These are phyloP conservation scores for Puccinellia tenuiflora DNA, from an alignment of 176 grass and related monocot genomes.

Conservation along the genomic window DNA sequence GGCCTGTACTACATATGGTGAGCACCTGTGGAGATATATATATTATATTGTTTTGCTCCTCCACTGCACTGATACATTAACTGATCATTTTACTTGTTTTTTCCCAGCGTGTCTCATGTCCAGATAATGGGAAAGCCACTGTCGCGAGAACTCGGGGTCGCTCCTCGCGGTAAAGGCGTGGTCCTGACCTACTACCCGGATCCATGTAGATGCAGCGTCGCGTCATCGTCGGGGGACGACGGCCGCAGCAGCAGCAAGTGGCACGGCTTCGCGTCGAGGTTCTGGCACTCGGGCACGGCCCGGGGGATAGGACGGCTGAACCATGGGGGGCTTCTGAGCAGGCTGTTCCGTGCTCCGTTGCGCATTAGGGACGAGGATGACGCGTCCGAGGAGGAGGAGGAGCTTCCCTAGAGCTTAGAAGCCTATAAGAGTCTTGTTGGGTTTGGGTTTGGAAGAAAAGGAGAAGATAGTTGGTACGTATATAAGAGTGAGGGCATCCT, in stretches of 20 bases:
- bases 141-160: constrained; percentile 16
- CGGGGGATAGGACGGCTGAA: constrained; percentile 2
- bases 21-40: background rate
- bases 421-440: background rate
- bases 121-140: constrained; percentile 40
- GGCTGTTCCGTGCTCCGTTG: background rate
- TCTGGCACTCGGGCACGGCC: background rate
- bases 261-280: background rate
- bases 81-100: background rate
- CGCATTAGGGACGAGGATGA: constrained; percentile 14
- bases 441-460: background rate
- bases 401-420: background rate
- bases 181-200: constrained; percentile 27
- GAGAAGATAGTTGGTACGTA: background rate
- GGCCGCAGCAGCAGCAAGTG: background rate
- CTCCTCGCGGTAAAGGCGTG: background rate
- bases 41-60: background rate
- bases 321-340: constrained; percentile 6
- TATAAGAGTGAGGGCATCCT: no score
- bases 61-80: background rate
- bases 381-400: background rate
- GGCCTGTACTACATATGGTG: constrained; percentile 59
- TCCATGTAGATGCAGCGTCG: background rate
- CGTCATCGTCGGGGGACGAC: background rate
- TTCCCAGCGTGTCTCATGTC: constrained; percentile 35